A percentile compares a stretch with the other conserved stretches of the same genome.
Evolutionary conservation across 139 green algal genomes (phyloP).

Genomic region (Volvox reticuliferus): DNA sequence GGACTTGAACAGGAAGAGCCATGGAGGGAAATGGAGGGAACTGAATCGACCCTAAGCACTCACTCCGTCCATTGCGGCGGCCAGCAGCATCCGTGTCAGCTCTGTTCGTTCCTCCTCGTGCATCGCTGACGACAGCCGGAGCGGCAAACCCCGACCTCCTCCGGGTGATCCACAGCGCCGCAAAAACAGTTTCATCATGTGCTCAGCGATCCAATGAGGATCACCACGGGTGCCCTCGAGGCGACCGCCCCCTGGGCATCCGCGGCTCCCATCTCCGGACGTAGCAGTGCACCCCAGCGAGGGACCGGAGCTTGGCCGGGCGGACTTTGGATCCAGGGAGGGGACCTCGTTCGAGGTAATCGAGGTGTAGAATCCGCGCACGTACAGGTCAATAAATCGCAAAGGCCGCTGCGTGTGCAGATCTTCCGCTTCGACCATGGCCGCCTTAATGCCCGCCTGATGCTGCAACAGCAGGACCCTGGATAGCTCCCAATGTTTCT

Average conservation of each 20-base stretch:
- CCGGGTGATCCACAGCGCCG: neutral
- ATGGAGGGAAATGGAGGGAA: neutral
- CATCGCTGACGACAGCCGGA: neutral
- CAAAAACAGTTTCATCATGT: neutral
- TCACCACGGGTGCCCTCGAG: too few relatives aligned
- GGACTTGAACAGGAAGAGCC: too few relatives aligned
- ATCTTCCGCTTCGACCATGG: neutral
- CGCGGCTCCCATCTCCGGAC: too few relatives aligned
- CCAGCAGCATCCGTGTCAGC: conserved; percentile 10
- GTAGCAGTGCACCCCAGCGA: neutral
- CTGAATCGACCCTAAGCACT: neutral
- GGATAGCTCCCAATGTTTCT: neutral
- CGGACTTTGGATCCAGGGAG: neutral
- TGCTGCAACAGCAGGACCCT: neutral
- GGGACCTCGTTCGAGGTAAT: neutral
- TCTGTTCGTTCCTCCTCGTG: neutral
- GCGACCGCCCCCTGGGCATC: neutral
- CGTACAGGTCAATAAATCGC: neutral
- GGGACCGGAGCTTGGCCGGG: too few relatives aligned
- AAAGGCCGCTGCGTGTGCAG: neutral
- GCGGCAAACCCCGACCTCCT: neutral
- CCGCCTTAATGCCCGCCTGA: neutral
- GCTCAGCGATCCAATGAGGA: neutral
- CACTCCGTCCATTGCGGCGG: neutral
- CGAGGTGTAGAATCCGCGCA: neutral